These are phyloP conservation scores for Prototheca stagnorum DNA, from an alignment of 163 green algal species.

Conservation along the genomic window DNA sequence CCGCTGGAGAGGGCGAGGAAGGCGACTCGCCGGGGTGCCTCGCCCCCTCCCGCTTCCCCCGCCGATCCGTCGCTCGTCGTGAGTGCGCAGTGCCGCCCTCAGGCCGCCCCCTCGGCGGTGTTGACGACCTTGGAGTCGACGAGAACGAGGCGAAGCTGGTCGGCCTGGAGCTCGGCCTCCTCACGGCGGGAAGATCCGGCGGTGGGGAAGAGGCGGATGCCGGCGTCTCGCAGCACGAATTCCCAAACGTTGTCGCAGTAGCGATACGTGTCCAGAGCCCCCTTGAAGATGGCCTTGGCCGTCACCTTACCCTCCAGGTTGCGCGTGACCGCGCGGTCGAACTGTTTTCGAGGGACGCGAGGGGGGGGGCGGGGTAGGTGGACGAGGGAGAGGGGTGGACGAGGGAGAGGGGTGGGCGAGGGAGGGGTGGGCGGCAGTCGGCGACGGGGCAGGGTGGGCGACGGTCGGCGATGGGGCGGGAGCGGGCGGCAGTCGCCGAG, in stretches of 20 bases:
- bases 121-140: constrained; percentile 2
- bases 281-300: constrained; percentile 31
- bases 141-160: neutral
- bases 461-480: too few relatives aligned
- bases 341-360: constrained; percentile 2
- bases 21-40: too few relatives aligned
- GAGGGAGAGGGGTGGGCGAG: neutral
- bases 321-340: constrained; percentile 13
- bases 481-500: too few relatives aligned
- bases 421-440: neutral
- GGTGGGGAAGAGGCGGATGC: neutral
- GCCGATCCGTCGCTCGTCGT: too few relatives aligned
- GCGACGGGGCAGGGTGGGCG: too few relatives aligned
- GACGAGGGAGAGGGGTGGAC: too few relatives aligned
- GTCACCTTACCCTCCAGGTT: constrained; percentile 21
- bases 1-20: too few relatives aligned
- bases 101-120: neutral
- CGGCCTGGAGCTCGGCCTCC: neutral
- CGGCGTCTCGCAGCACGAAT: neutral
- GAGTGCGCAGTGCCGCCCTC: too few relatives aligned
- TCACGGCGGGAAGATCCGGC: neutral
- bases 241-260: constrained; percentile 29
- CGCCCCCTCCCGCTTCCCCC: too few relatives aligned
- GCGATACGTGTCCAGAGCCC: constrained; percentile 32
- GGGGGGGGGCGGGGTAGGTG: too few relatives aligned